Base-by-base conservation (phyloP, 257 asterid genomes). In the Lavandula angustifolia region DNA sequence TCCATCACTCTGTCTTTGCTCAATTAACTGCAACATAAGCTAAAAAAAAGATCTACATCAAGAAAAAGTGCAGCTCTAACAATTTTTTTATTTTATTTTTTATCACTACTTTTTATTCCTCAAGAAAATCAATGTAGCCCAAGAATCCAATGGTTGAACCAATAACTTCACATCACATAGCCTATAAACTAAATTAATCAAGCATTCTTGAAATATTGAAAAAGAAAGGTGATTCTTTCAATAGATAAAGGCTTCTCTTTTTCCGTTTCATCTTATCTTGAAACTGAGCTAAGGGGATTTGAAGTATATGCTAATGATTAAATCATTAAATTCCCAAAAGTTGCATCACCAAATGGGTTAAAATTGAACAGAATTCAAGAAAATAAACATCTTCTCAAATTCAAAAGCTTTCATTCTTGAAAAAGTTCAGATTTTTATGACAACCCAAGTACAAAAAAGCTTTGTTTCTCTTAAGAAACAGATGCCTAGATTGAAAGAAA, bases 1-100 rank as follows among this genome's bases (percentile, higher is more conserved):
- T 78, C 87, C 87, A 79, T 81, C 59, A 29, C 59, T 5, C 42
- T 46, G 53, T 50, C 57, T 57, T 52, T 14, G n/a, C 48, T 65
- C 41, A 38, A 49, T 59, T 27, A 53, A 50, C 81, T 73, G 76
- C 77, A 64, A 58, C 53, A 55, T 47, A 29, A 71, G 74, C 54
- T 69, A 3, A 33, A 42, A n/a, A 9, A 9, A 16, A 40, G 32
- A 66, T n/a, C 1, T 9, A 22, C 14, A 56, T 67, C 57, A 56
- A 54, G 63, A 64, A 3, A 44, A 3, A 44, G 1, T 44, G 50
- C 50, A 44, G 7, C 6, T 44, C 18, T 44, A 44, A 3, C 50
- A 44, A 10, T 22, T 22, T 22, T 2, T 22, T 22, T 22, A 1
- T 22, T 22, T 22, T 22, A 0, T 22, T 22, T 22, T 42, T 10